A percentile compares a stretch with the other conserved stretches of the same genome.
phyloP scores from a whole-genome alignment of 306 rosid species.

The Malus asiatica region DNA sequence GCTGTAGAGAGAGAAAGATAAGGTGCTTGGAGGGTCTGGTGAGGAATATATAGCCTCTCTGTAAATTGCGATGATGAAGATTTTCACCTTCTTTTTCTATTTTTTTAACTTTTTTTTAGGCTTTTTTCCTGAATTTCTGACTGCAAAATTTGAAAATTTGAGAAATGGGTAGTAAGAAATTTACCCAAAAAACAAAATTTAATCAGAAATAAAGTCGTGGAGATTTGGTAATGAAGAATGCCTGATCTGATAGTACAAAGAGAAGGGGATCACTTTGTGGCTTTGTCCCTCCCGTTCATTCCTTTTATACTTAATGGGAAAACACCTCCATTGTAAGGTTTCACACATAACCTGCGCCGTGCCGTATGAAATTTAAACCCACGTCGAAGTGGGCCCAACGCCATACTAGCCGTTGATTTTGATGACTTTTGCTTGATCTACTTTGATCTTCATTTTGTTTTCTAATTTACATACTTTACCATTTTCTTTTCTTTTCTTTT shows the following conservation, averaged over 20 bases:
- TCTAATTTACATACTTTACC: not conserved
- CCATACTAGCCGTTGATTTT: conserved; percentile 2
- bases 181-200: not conserved
- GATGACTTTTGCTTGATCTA: conserved; percentile 3
- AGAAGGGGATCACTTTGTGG: not conserved
- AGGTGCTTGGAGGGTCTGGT: conserved; percentile 37
- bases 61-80: conserved; percentile 44
- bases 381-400: not conserved
- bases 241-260: not conserved
- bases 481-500: not conserved
- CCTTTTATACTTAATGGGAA: conserved; percentile 18
- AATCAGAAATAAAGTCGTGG: not conserved
- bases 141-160: not conserved
- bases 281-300: conserved; percentile 9
- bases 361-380: conserved; percentile 7
- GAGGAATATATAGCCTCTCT: conserved; percentile 58
- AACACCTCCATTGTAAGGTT: not conserved
- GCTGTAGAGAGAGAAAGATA: conserved; percentile 49
- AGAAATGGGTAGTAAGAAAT: not conserved
- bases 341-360: conserved; percentile 3
- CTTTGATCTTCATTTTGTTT: not conserved
- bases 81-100: conserved; percentile 15
- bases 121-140: not conserved
- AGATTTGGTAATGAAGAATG: not conserved
- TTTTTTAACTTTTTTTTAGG: not conserved